Evolutionary conservation across 371 early-diverging fungal species (phyloP), one percentile per base, ranked within the genome.

Genomic region (Mucor velutinosus): DNA sequence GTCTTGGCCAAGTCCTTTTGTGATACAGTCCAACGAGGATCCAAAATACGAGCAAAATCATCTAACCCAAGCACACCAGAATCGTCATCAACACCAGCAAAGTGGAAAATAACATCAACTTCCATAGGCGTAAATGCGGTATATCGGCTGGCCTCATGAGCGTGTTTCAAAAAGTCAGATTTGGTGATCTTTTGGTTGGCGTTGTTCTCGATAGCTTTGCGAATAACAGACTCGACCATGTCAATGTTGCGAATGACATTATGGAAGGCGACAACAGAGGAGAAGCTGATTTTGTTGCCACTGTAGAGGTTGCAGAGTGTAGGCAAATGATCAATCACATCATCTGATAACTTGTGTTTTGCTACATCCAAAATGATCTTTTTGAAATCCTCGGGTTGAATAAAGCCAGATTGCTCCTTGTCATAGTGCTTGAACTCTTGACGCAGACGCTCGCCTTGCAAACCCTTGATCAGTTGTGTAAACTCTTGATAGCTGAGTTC

Each of bases 91-190:
- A 91, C 83, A 11, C 88, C 86, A 37, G 93, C 93, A 71, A 94
- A 88, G 55, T 91, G 91, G 76, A 94, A 94, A 55, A 94, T 82
- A 25, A 94, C 86, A 70, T 90, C 89, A 41, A 91, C 89, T 72
- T 95, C 96, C 86, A 95, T 86, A 23, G 96, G 95, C 1, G 93
- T 90, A 62, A 93, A 86, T 39, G 89, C 60, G 1, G 93, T 82
- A 71, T 88, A 90, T 11, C 89, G 87, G 33, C 84, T 80, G 61
- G 83, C 76, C 57, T 78, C 77, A 49, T 88, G 80, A 27, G 89
- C 90, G 15, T 87, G 80, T 60, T 81, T 76, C 58, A 88, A 70
- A 73, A 91, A 91, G 51, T 87, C 90, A 14, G 77, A 78, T 73
- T 81, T 86, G 64, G 88, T 89, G 63, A 89, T 89, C 65, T 76